Evolutionary conservation across 257 asterid species (phyloP).

Genomic region (Echites panduratus): DNA sequence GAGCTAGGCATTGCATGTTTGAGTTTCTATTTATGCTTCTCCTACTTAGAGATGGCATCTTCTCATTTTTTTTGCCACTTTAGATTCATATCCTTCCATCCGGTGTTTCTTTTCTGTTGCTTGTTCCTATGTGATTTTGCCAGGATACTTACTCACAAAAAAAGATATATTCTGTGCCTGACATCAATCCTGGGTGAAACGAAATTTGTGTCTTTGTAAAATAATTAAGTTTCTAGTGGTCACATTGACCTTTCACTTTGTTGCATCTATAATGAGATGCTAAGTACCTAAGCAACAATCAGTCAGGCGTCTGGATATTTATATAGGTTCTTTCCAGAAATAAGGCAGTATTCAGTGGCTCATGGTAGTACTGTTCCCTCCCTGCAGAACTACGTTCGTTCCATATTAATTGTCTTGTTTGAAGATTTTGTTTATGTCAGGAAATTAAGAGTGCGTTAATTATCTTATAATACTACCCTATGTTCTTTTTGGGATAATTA

Average conservation of each 20-base stretch:
- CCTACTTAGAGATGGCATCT: background rate
- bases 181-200: background rate
- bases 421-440: too few relatives aligned
- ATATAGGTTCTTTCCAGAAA: background rate
- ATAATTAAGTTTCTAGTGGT: background rate
- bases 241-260: background rate
- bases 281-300: background rate
- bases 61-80: background rate
- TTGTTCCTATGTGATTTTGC: background rate
- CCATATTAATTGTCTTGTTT: too few relatives aligned
- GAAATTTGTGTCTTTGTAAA: background rate
- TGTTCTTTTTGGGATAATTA: too few relatives aligned
- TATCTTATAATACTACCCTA: too few relatives aligned
- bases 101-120: too few relatives aligned
- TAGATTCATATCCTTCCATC: background rate
- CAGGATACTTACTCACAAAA: background rate
- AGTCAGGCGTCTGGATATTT: background rate
- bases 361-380: background rate
- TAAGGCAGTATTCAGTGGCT: too few relatives aligned
- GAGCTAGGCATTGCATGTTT: background rate
- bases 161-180: background rate
- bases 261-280: background rate
- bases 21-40: background rate
- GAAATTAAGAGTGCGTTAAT: too few relatives aligned
- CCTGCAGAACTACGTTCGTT: background rate